Evolutionary conservation across 1,284 basidiomycete species (phyloP).

Genomic region (Ustilago trichophora): DNA sequence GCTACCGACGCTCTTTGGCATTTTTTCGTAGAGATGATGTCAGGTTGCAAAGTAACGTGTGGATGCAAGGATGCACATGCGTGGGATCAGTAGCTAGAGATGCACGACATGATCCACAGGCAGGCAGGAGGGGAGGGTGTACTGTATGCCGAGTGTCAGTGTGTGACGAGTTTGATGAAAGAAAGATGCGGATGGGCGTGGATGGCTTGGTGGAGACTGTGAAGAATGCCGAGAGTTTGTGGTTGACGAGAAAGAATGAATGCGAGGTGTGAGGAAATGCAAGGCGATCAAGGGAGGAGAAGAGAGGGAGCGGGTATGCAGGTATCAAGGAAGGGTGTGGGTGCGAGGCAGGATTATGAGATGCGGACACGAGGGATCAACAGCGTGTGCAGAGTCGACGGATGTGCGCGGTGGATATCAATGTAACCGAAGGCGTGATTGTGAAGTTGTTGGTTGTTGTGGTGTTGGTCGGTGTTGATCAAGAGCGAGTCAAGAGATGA

Average conservation of each 20-base stretch:
- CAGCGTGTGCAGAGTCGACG: no score
- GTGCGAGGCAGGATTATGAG: not conserved
- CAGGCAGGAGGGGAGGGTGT: not conserved
- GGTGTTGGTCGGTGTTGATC: no score
- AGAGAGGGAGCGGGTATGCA: constrained; percentile 5
- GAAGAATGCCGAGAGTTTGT: no score
- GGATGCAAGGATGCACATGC: not conserved
- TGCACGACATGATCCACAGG: not conserved
- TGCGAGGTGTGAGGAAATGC: no score
- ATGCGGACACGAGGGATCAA: not conserved
- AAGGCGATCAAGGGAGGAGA: no score
- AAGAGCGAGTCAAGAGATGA: not conserved
- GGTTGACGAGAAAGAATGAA: not conserved
- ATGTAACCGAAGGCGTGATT: no score
- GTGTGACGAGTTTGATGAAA: no score
- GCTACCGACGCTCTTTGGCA: constrained; percentile 23
- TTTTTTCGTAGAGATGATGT: not conserved
- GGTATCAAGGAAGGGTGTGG: constrained; percentile 1
- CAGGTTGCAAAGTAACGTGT: not conserved
- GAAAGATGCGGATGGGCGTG: no score
- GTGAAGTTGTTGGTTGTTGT: no score
- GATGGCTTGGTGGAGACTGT: no score
- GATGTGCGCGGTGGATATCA: not conserved
- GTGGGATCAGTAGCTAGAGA: constrained; percentile 2
- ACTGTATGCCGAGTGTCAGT: not conserved